These are phyloP conservation scores for Hyaloraphidium curvatum DNA, from an alignment of 192 early-diverging fungal species.

Conservation along the genomic window DNA sequence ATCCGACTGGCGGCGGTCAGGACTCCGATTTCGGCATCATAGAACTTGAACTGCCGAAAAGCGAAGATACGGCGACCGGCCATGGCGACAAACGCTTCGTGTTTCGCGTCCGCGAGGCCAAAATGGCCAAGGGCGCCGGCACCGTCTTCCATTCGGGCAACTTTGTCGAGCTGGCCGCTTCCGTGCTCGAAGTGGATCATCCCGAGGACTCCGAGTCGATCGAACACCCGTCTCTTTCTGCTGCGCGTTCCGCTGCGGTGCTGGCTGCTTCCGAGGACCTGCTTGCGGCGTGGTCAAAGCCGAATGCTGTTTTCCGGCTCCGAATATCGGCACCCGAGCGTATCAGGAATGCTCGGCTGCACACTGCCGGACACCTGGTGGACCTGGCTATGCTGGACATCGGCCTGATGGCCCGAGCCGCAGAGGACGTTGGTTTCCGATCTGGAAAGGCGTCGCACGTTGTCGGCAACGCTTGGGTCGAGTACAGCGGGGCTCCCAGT, in stretches of 20 bases:
- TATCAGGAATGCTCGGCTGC: neutral
- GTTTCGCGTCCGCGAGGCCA: neutral
- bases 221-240: neutral
- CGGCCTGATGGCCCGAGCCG: neutral
- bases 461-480: neutral
- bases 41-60: too few relatives aligned
- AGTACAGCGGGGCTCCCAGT: neutral
- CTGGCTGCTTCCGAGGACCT: too few relatives aligned
- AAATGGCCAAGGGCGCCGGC: neutral
- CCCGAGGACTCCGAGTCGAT: neutral
- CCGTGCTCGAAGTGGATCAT: too few relatives aligned
- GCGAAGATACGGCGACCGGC: too few relatives aligned
- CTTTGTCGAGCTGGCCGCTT: too few relatives aligned
- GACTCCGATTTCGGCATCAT: neutral
- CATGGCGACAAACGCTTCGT: too few relatives aligned
- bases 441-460: neutral
- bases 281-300: neutral
- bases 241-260: neutral
- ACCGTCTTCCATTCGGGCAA: neutral
- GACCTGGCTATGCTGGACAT: neutral
- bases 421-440: neutral
- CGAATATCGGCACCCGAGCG: neutral
- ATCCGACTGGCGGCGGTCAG: constrained; percentile 1
- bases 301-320: neutral
- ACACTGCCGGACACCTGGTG: neutral